Evolutionary conservation across 2,329 filamentous ascomycete species (phyloP).

Genomic region (Alternaria novae-zelandiae): DNA sequence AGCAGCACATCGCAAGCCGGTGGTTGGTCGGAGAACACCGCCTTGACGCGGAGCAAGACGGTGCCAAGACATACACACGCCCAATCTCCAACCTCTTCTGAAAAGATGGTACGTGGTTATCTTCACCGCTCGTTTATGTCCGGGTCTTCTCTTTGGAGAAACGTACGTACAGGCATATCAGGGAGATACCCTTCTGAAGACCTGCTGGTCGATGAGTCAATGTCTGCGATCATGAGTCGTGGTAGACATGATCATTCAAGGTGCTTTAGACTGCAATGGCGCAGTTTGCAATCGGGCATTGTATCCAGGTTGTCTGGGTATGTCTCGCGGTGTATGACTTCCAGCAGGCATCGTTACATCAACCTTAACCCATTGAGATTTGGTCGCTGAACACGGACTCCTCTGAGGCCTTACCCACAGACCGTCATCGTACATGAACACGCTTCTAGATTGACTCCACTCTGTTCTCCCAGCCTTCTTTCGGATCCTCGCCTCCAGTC

Average conservation of each 20-base stretch:
- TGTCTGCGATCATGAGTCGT: background rate
- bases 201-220: background rate
- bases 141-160: background rate
- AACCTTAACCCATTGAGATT: background rate
- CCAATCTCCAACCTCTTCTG: background rate
- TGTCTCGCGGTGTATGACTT: background rate
- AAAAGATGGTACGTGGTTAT: background rate
- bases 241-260: background rate
- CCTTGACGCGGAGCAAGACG: background rate
- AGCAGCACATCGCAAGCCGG: background rate
- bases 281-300: background rate
- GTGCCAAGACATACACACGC: background rate
- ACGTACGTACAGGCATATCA: background rate
- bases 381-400: background rate
- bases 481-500: background rate
- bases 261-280: background rate
- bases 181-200: background rate
- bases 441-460: constrained; percentile 3
- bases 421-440: constrained; percentile 5
- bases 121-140: background rate
- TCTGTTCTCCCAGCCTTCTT: background rate
- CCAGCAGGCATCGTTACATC: background rate
- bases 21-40: background rate
- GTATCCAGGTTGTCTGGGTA: background rate
- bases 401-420: background rate